These are phyloP conservation scores for Flaveria trinervia DNA, from an alignment of 129 eudicot species.

Conservation along the genomic window DNA sequence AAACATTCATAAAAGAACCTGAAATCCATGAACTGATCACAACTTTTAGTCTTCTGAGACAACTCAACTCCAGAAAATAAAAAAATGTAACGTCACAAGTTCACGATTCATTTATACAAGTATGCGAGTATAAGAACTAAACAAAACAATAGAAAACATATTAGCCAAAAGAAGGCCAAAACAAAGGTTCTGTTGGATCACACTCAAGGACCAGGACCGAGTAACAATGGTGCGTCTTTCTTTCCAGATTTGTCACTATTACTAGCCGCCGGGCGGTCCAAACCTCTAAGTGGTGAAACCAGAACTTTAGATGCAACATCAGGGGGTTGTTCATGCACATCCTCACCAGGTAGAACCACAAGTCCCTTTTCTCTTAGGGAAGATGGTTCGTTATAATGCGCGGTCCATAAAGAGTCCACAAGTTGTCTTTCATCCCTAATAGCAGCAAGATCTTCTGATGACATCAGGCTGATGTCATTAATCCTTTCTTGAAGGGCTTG, in stretches of 20 bases:
- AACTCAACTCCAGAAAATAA: background rate
- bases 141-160: background rate
- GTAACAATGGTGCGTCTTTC: slow-evolving; percentile 57
- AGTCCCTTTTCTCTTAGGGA: slow-evolving; percentile 81
- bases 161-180: background rate
- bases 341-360: slow-evolving; percentile 78
- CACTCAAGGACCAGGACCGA: slow-evolving; percentile 56
- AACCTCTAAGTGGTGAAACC: slow-evolving; percentile 68
- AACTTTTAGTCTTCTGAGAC: background rate
- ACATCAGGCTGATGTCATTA: slow-evolving; percentile 60
- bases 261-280: slow-evolving; percentile 33
- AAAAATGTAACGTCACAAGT: background rate
- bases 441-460: slow-evolving; percentile 78
- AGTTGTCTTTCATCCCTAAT: slow-evolving; percentile 78
- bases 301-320: slow-evolving; percentile 85
- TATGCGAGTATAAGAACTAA: background rate
- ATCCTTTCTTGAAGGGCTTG: slow-evolving; percentile 71
- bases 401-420: slow-evolving; percentile 74
- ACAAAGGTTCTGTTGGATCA: background rate
- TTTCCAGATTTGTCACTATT: slow-evolving; percentile 41
- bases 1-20: background rate
- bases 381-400: slow-evolving; percentile 69
- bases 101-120: background rate
- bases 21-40: background rate
- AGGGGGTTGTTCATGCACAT: slow-evolving; percentile 51